Percentiles rank a stretch among this genome's conserved stretches.
These are phyloP conservation scores for Hyaloperonospora arabidopsidis DNA, from an alignment of 352 stramenopile genomes.

Conservation along the genomic window DNA sequence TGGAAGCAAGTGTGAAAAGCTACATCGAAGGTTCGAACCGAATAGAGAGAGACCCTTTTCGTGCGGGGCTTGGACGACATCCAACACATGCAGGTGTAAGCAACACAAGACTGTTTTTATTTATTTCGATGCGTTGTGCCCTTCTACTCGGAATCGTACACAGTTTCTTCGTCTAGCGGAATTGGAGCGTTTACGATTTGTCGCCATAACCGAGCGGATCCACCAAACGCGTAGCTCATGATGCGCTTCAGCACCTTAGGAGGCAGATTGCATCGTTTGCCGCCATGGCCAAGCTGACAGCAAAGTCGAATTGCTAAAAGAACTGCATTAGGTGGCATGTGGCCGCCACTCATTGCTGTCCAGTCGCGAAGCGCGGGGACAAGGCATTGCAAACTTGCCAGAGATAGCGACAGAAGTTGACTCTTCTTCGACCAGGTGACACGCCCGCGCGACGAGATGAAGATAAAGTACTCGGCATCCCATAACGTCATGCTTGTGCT, in stretches of 20 bases:
- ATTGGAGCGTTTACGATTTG: conserved; percentile 41
- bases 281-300: conserved; percentile 37
- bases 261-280: conserved; percentile 12
- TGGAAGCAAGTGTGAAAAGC: conserved; percentile 6
- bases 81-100: conserved; percentile 15
- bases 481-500: conserved; percentile 66
- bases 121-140: conserved; percentile 2
- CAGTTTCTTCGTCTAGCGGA: conserved; percentile 37
- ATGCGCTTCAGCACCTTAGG: conserved; percentile 45
- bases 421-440: conserved; percentile 61
- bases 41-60: conserved; percentile 8
- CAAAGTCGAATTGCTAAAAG: conserved; percentile 48
- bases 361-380: conserved; percentile 39
- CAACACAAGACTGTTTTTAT: conserved; percentile 4
- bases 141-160: conserved; percentile 31
- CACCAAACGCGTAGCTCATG: conserved; percentile 50
- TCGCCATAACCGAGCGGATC: conserved; percentile 58
- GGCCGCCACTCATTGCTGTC: conserved; percentile 37
- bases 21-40: conserved; percentile 8
- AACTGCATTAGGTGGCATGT: conserved; percentile 27
- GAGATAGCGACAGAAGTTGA: conserved; percentile 50
- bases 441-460: conserved; percentile 37
- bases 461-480: conserved; percentile 77
- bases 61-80: conserved; percentile 12
- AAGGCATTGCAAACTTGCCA: conserved; percentile 54